Base-by-base conservation (phyloP, 2,329 filamentous ascomycete species). In the Leptographium lundbergii region DNA sequence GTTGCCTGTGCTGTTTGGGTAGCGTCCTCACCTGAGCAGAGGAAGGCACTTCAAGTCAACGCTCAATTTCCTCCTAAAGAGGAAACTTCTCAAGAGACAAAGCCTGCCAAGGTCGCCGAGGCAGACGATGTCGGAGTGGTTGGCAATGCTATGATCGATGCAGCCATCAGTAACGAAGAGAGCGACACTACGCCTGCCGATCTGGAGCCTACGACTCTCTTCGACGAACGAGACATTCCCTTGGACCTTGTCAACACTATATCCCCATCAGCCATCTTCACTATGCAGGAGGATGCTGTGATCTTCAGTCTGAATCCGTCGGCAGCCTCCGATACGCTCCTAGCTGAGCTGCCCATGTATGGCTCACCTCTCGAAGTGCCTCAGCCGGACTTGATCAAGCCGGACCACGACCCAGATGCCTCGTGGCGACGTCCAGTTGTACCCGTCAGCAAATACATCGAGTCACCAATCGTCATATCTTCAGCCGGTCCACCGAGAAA, bases 1-100 rank as follows among this genome's bases (percentile, higher is more conserved):
- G 77, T 85, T 66, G 88, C 87, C 66, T 97, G 92, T 70, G 89
- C 87, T 0, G 86, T 92, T 65, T 99, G 89, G 82, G 80, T 90
- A 45, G 78, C 80, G 25, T 81, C 86, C 45, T 78, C 76, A 42
- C 72, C 77, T 5, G 84, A 87, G 63, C 81, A 87, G 60, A 82
- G 85, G 54, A 79, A 78, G 60, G 69, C 77, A 2, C 75, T 96
- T 60, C 90, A 92, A 66, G 81, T 96, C 27, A 79, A 80, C 47
- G 77, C 79, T 0, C 64, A 70, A 55, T 78, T 79, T 59, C 78
- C 77, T 50, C 74, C 77, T 47, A 34, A 34, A 34, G 6, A 9
- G 2, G 32, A 34, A 4, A 29, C 27, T 29, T 29, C 27, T 29
- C 27, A 29, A 34, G 9, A 34, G 32, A 11, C 6, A 34, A 34